These are phyloP conservation scores for Yamadazyma songkhlaensis DNA, from an alignment of 1,139 yeast species.

Conservation along the genomic window DNA sequence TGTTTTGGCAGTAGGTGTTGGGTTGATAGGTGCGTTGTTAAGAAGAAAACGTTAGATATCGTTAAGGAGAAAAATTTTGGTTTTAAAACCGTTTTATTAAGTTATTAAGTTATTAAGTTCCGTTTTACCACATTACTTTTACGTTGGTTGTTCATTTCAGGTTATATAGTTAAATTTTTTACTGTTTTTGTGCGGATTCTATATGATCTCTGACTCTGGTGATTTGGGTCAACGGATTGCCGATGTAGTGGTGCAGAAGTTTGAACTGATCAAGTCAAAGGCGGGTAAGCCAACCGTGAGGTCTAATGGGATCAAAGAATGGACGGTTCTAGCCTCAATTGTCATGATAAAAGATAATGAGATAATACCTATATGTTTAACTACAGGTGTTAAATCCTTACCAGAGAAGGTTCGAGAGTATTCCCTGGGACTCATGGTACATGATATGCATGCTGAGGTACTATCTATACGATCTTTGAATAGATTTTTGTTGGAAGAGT, in stretches of 20 bases:
- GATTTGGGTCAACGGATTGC: conserved; percentile 11
- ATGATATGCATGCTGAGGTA: conserved; percentile 90
- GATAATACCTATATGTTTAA: conserved; percentile 44
- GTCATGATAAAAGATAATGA: conserved; percentile 39
- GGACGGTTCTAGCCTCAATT: conserved; percentile 82
- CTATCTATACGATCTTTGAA: conserved; percentile 71
- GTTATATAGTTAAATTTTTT: neutral
- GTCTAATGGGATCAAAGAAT: conserved; percentile 44
- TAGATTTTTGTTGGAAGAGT: conserved; percentile 20
- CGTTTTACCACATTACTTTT: no score
- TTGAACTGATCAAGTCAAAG: conserved; percentile 8
- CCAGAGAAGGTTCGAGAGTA: conserved; percentile 49
- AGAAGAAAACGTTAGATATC: conserved; percentile 28
- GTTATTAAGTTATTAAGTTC: no score
- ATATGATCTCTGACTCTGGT: neutral
- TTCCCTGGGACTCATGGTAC: conserved; percentile 61
- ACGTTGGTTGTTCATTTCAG: no score
- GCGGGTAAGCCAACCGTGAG: conserved; percentile 14
- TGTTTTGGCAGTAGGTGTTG: conserved; percentile 77
- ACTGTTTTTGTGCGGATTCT: neutral
- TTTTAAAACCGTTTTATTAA: neutral
- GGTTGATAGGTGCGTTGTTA: conserved; percentile 57
- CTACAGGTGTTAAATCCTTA: conserved; percentile 82
- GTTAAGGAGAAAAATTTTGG: no score
- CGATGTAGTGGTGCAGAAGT: conserved; percentile 7